Base-by-base conservation (phyloP, 768 basidiomycete species). In the Lyophyllum decastes region DNA sequence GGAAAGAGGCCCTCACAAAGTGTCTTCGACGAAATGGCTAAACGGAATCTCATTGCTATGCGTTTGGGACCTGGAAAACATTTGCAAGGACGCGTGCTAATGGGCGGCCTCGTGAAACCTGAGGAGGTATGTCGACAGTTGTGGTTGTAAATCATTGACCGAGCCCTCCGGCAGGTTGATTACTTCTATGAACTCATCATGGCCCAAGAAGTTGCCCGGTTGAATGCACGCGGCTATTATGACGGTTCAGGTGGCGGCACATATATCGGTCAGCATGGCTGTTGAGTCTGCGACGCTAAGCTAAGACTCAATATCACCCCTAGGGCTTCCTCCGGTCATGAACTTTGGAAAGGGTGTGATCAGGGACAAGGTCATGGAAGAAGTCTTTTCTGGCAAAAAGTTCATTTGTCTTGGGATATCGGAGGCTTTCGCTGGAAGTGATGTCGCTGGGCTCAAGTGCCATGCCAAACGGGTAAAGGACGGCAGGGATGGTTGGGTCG, bases 21-120 rank as follows among this genome's bases (percentile, higher is more conserved):
- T 44, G 86, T 95, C 21, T 78, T 92, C 56, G 82, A 91, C 61
- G 83, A 85, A 68, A 88, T 95, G 88, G 76, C 74, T 52, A 73
- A 66, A 57, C 63, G 66, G 26, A 70, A 68, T 47, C 47, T 71
- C 33, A 64, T 73, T 46, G 88, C 89, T 6, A 94, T 95, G 93
- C 82, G 92, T 19, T 70, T 93, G 58, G 94, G 94, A 33, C 94
- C 94, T 0, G 92, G 91, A 25, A 87, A 89, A 65, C 94, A 95
- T 65, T 73, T 95, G 41, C 81, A 91, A 64, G 94, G 93, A 1
- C 78, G 81, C 21, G 81, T 75, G 8, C 76, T 96, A 2, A 85
- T 92, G 79, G 82, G 78, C 56, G 94, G 90, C 2, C 66, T 88
- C 34, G 85, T 94, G 21, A 83, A 84, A 61, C 90, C 91, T 1